These are phyloP conservation scores for Wallacemonas collosoma DNA, from an alignment of 208 protist species.

Conservation along the genomic window DNA sequence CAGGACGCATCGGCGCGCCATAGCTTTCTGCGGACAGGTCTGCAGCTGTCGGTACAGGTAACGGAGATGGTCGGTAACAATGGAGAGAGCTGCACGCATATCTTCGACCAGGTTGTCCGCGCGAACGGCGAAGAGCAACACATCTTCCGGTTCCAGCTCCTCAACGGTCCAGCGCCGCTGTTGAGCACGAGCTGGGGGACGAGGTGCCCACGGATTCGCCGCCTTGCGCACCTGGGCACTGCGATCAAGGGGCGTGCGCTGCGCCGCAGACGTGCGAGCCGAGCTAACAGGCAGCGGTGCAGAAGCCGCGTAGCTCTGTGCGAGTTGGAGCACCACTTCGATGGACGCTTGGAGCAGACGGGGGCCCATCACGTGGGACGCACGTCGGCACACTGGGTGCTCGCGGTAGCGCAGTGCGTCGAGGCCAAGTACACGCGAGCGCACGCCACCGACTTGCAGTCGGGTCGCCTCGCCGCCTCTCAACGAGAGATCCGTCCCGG, in stretches of 20 bases:
- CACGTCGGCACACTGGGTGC: constrained; percentile 6
- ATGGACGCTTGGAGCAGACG: constrained; percentile 25
- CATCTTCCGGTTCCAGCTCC: constrained; percentile 50
- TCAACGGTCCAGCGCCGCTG: constrained; percentile 45
- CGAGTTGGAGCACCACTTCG: constrained; percentile 48
- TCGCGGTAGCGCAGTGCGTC: constrained; percentile 7
- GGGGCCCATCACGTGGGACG: constrained; percentile 7
- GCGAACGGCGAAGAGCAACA: constrained; percentile 51
- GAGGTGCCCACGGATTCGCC: constrained; percentile 46
- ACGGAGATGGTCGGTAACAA: constrained; percentile 55
- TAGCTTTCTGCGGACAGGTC: constrained; percentile 45
- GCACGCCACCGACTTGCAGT: not conserved
- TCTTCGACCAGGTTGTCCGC: constrained; percentile 48
- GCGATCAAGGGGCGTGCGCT: not conserved
- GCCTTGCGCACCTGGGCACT: constrained; percentile 24
- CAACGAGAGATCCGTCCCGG: too few relatives aligned
- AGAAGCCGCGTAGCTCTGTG: constrained; percentile 49
- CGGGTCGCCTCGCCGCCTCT: too few relatives aligned
- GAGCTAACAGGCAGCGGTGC: not conserved
- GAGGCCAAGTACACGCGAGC: constrained; percentile 14
- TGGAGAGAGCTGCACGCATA: constrained; percentile 39
- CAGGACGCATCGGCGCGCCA: constrained; percentile 49
- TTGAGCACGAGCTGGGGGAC: constrained; percentile 7
- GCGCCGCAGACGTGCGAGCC: not conserved
- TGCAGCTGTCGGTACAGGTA: constrained; percentile 49